Evolutionary conservation across 441 rosid genomes (phyloP).

Genomic region (Populus tomentosa): DNA sequence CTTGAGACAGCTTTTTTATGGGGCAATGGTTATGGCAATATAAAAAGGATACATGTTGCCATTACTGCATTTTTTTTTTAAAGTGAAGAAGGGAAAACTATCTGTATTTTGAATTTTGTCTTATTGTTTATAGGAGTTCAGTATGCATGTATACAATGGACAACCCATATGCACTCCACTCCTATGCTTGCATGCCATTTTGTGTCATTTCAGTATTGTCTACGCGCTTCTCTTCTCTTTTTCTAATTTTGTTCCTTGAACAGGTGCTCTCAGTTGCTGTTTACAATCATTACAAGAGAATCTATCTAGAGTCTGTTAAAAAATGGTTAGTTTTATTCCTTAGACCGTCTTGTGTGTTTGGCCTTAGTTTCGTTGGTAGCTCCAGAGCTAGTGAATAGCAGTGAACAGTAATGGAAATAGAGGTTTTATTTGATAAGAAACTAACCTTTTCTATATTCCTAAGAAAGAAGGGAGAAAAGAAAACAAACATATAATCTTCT

Average conservation of each 20-base stretch:
- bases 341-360: background rate
- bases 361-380: background rate
- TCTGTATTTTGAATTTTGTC: background rate
- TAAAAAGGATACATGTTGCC: background rate
- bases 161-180: background rate
- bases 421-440: background rate
- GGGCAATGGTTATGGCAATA: background rate
- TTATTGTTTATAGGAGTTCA: background rate
- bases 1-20: background rate
- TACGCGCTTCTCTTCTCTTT: background rate
- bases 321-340: conserved; percentile 49
- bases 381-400: background rate
- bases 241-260: conserved; percentile 14
- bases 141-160: background rate
- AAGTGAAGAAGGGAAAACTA: background rate
- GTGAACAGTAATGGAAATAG: background rate
- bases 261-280: conserved; percentile 98
- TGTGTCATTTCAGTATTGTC: background rate
- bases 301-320: conserved; percentile 56
- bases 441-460: background rate
- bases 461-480: background rate
- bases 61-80: background rate
- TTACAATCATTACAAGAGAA: conserved; percentile 94
- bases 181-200: background rate
- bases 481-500: background rate